phyloP scores from a whole-genome alignment of 495 filamentous ascomycete genomes.

The Choiromyces venosus region DNA sequence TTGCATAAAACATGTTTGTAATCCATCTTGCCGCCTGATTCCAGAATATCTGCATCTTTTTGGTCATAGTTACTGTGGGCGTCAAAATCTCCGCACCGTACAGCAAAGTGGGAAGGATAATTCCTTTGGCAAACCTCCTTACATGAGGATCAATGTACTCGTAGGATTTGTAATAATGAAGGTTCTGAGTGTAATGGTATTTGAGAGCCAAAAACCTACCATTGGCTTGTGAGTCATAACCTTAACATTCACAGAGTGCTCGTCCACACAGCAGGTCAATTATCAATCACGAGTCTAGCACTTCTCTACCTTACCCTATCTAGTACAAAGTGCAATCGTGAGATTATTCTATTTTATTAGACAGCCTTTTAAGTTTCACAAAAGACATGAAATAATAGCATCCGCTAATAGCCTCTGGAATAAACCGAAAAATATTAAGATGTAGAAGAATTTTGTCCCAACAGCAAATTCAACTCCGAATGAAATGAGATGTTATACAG shows the following conservation, averaged over 20 bases:
- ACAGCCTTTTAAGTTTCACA: background rate
- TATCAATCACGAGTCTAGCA: background rate
- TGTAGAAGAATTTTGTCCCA: background rate
- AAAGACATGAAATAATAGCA: background rate
- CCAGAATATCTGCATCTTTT: too few species aligned
- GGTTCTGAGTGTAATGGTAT: too few species aligned
- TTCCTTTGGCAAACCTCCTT: too few species aligned
- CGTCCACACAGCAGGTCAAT: background rate
- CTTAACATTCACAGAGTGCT: background rate
- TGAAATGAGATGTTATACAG: conserved; percentile 1
- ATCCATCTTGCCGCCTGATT: too few species aligned
- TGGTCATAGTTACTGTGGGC: too few species aligned
- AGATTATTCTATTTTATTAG: background rate
- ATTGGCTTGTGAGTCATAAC: background rate
- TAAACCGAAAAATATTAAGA: conserved; percentile 3
- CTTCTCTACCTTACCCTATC: background rate
- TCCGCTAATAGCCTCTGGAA: background rate
- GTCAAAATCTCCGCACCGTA: too few species aligned
- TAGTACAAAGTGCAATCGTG: background rate
- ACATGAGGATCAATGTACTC: too few species aligned
- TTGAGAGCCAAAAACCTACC: too few species aligned
- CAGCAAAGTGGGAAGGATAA: too few species aligned
- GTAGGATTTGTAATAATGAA: too few species aligned
- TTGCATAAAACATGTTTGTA: too few species aligned
- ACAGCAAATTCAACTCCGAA: background rate